Base-by-base conservation (phyloP, 345 rosid genomes). In the Euphorbia tirucalli region DNA sequence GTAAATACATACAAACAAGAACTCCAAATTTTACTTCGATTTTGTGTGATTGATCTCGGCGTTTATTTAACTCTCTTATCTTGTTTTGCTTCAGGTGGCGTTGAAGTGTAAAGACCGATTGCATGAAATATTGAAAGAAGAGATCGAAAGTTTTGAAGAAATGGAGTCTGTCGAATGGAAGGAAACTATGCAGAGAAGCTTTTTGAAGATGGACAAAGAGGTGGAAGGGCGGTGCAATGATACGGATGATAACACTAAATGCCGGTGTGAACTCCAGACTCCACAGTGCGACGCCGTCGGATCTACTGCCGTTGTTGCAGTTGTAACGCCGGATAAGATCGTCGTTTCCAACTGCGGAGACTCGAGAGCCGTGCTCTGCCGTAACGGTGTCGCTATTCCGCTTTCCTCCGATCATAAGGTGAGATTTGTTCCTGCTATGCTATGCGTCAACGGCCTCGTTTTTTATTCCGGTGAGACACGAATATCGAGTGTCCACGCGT, bases 251-350 rank as follows among this genome's bases (percentile, higher is more conserved):
- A 10, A 74, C 1, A 68, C 65, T 32, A 74, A 74, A 4, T 92
- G 96, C 78, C 78, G 94, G 30, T 92, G 97, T 59, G 92, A 87
- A 80, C 82, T 93, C 18, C 89, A 83, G 77, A 82, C 89, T 19
- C 96, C 94, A 15, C 96, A 85, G 81, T 83, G 92, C 71, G 96
- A 93, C 65, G 93, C 94, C 61, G 96, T 90, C 3, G 98, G 98
- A 70, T 90, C 98, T 10, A 93, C 96, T 0, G 96, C 98, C 11
- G 95, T 90, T 0, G 91, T 87, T 13, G 83, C 96, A 0, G 74
- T 90, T 0, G 87, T 93, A 31, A 89, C 93, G 6, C 90, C 85
- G 49, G 86, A 84, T 19, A 86, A 89, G 72, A 83, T 90, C 27
- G 32, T 90, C 4, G 88, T 93, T 56, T 87, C 98, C 14, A 93